These are phyloP conservation scores for Umbelopsis ramanniana DNA, from an alignment of 192 early-diverging fungal species.

Conservation along the genomic window DNA sequence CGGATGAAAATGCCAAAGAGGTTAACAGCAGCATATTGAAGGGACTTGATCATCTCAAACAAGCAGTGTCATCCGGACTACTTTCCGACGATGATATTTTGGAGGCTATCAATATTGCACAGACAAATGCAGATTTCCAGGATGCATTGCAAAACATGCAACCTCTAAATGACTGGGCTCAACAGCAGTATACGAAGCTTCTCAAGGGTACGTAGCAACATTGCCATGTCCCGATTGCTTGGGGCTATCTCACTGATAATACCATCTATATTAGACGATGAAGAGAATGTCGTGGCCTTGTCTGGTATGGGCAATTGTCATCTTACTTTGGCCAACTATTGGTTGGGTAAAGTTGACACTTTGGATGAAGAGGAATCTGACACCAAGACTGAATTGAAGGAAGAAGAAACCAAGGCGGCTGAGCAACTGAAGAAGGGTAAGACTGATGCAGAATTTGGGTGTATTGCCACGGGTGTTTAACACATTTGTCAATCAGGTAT, in stretches of 20 bases:
- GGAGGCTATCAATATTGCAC: conserved; percentile 7
- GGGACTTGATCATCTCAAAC: neutral
- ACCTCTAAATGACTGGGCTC: conserved; percentile 27
- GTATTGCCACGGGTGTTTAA: conserved; percentile 11
- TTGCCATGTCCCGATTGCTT: too few relatives aligned
- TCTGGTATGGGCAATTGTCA: conserved; percentile 32
- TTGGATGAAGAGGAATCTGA: conserved; percentile 25
- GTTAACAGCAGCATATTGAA: neutral
- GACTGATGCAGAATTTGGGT: neutral
- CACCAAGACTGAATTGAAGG: conserved; percentile 12
- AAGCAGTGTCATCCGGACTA: neutral
- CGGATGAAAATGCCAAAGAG: neutral
- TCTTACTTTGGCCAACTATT: conserved; percentile 34
- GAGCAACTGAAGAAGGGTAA: conserved; percentile 26
- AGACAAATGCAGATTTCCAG: conserved; percentile 35
- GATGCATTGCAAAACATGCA: conserved; percentile 3
- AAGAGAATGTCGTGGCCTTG: conserved; percentile 21
- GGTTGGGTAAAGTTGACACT: conserved; percentile 28
- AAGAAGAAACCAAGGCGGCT: conserved; percentile 35
- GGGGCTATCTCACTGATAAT: neutral
- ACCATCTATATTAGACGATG: conserved; percentile 6
- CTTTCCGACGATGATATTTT: neutral
- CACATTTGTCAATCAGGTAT: neutral
- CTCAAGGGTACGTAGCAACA: conserved; percentile 17
- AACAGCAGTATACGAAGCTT: conserved; percentile 7